A percentile compares a stretch with the other conserved stretches of the same genome.
These are phyloP conservation scores for Xylogone sp. DNA, from an alignment of 2,329 filamentous ascomycete species.

Conservation along the genomic window DNA sequence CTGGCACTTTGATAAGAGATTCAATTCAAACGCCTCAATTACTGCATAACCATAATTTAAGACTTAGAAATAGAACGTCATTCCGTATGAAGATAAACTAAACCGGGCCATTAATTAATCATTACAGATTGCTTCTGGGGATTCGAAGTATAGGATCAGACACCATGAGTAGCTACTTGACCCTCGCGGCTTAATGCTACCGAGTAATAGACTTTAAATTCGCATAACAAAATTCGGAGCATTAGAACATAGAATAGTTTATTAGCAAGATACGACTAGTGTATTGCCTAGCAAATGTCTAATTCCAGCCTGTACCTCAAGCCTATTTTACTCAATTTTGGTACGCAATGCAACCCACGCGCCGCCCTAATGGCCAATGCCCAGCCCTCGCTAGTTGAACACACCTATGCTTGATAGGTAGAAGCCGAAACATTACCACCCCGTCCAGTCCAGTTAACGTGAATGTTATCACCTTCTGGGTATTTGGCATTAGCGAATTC, in stretches of 20 bases:
- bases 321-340: not conserved
- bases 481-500: constrained; percentile 75
- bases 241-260: not conserved
- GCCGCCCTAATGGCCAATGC: not conserved
- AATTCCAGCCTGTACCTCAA: not conserved
- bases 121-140: no score
- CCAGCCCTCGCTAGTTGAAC: not conserved
- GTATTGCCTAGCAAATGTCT: not conserved
- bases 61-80: no score
- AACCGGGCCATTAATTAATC: no score
- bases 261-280: not conserved
- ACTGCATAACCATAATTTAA: no score
- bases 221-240: no score
- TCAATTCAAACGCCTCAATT: no score
- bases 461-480: constrained; percentile 80
- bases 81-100: no score
- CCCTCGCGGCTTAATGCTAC: no score
- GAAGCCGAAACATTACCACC: constrained; percentile 96
- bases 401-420: constrained; percentile 84
- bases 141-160: no score
- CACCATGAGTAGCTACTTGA: no score
- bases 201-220: no score
- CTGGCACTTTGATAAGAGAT: no score
- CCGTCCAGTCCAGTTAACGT: constrained; percentile 99
- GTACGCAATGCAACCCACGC: not conserved